phyloP scores from a whole-genome alignment of 2,329 filamentous ascomycete species.

The Exophiala spinifera region DNA sequence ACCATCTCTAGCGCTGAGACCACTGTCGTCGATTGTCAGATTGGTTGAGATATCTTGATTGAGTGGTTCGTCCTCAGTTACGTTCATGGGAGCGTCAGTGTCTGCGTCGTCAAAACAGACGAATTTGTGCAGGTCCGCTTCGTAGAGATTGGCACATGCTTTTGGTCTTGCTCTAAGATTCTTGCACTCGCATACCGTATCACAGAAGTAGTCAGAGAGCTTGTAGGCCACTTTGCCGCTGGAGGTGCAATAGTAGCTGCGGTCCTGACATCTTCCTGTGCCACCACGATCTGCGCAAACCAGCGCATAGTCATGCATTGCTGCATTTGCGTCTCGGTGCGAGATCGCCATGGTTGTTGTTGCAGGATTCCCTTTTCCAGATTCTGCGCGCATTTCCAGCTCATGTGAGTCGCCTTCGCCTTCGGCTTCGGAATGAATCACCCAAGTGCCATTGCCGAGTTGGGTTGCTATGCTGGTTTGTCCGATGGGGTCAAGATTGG shows the following conservation, averaged over 20 bases:
- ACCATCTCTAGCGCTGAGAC: background rate
- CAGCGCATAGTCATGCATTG: background rate
- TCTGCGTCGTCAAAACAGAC: background rate
- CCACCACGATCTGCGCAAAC: background rate
- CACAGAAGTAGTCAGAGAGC: background rate
- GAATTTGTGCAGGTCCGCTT: background rate
- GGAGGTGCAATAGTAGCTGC: background rate
- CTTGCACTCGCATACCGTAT: slow-evolving; percentile 2
- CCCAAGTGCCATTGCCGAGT: background rate
- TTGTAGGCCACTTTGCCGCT: background rate
- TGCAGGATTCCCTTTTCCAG: too few species aligned
- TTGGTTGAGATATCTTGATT: too few species aligned
- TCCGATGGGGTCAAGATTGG: background rate
- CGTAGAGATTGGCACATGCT: background rate
- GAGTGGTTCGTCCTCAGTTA: background rate
- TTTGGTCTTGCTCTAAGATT: background rate
- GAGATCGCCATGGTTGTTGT: background rate
- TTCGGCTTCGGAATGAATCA: background rate
- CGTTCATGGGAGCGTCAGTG: background rate
- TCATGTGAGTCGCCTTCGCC: background rate
- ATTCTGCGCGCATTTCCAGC: background rate
- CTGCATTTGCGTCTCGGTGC: background rate
- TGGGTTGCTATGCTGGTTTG: background rate
- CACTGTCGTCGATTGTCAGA: too few species aligned
- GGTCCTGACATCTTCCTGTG: background rate